Percentiles rank a stretch among this genome's conserved stretches.
Conservation (phyloP, 768 basidiomycete species). For the Podaxis sp. region DNA sequence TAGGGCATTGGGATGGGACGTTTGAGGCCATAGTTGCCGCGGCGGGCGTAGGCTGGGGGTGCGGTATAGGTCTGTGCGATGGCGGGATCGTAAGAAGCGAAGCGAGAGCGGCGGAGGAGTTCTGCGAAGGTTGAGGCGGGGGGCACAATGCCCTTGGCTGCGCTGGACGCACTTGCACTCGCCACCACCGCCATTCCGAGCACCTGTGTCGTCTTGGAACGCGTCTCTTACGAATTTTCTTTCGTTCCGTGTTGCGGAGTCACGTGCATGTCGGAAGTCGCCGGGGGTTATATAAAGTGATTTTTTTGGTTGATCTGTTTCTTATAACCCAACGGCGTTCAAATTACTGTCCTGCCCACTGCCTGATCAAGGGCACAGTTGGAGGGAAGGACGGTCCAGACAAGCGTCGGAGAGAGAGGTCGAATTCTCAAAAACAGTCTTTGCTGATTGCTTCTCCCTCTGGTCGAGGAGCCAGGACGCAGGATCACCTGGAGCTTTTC, state of each 20-base stretch:
- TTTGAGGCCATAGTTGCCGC: constrained; percentile 86
- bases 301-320: constrained; percentile 9
- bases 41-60: constrained; percentile 63
- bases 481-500: constrained; percentile 87
- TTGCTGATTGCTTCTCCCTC: constrained; percentile 86
- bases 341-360: constrained; percentile 77
- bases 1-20: constrained; percentile 71
- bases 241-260: no score
- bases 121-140: constrained; percentile 71
- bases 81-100: constrained; percentile 72
- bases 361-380: constrained; percentile 23
- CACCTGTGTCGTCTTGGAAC: constrained; percentile 3
- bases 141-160: constrained; percentile 20
- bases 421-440: constrained; percentile 87
- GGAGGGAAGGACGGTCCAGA: constrained; percentile 81
- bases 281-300: constrained; percentile 30
- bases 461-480: constrained; percentile 90
- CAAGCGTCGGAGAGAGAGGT: constrained; percentile 76
- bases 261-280: constrained; percentile 12
- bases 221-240: constrained; percentile 11
- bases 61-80: constrained; percentile 80
- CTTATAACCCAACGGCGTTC: constrained; percentile 54
- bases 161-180: constrained; percentile 14
- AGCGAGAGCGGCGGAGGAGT: constrained; percentile 79
- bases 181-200: constrained; percentile 24